Conservation (phyloP, 768 basidiomycete species). For the Crassisporium funariophilum region DNA sequence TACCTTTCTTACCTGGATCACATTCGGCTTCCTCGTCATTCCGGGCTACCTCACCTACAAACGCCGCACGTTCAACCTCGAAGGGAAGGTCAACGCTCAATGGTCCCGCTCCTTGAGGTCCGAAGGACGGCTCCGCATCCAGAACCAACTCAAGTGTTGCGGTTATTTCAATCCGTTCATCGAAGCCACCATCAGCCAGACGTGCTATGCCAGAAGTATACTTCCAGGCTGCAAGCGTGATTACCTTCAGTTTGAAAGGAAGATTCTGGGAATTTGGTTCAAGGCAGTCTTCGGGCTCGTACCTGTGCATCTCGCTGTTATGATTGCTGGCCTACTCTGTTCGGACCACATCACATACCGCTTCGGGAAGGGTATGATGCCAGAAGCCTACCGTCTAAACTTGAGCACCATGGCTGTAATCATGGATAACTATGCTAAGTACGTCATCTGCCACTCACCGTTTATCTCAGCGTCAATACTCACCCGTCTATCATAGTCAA, state of each 20-base stretch:
- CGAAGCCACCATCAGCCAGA: constrained; percentile 72
- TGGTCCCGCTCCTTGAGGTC: constrained; percentile 68
- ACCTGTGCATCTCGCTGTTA: constrained; percentile 64
- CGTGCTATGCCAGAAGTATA: constrained; percentile 70
- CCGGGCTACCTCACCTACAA: constrained; percentile 85
- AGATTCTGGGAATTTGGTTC: constrained; percentile 64
- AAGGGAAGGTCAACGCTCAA: constrained; percentile 76
- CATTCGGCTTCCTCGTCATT: constrained; percentile 68
- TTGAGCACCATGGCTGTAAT: constrained; percentile 74
- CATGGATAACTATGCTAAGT: constrained; percentile 84
- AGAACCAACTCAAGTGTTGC: constrained; percentile 75
- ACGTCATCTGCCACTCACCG: too few relatives aligned
- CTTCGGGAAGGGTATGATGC: constrained; percentile 90
- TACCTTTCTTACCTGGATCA: constrained; percentile 76
- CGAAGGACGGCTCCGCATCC: constrained; percentile 61
- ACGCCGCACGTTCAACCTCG: constrained; percentile 55
- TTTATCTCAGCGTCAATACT: too few relatives aligned
- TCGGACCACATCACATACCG: constrained; percentile 84
- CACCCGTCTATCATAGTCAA: too few relatives aligned
- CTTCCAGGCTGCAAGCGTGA: constrained; percentile 75
- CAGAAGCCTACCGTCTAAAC: constrained; percentile 76
- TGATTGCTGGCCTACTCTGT: constrained; percentile 67
- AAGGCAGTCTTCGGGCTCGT: constrained; percentile 64
- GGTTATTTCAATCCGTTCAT: constrained; percentile 81
- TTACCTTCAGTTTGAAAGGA: constrained; percentile 59